Evolutionary conservation across 2,329 filamentous ascomycete species (phyloP), one percentile per base, ranked within the genome.

Genomic region (Trichophyton benhamiae): DNA sequence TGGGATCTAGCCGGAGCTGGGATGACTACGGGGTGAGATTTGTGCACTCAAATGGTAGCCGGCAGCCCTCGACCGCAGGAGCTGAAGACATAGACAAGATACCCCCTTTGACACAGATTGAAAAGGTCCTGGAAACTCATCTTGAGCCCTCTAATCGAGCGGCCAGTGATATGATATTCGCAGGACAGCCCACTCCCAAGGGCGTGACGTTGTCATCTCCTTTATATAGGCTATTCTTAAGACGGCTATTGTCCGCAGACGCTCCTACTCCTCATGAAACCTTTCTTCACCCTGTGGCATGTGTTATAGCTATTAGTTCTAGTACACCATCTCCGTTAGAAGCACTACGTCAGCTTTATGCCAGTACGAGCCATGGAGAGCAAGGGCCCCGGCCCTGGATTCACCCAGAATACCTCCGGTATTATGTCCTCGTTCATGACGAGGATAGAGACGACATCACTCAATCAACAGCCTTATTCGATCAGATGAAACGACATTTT

Each of bases 401-500:
- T 0, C 87, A 95, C 70, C 87, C 88, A 33, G 91, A 97, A 64
- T 99, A 94, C 72, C 78, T 99, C 65, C 84, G 94, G 65, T 99
- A 99, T 74, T 99, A 99, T 74, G 89, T 99, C 15, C 79, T 99
- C 48, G 87, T 99, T 17, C 94, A 99, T 69, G 94, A 99, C 68
- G 95, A 99, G 75, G 94, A 99, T 71, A 85, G 85, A 64, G 92
- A 96, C 70, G 91, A 99, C 71, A 95, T 97, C 64, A 84, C 84
- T 42, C 88, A 91, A 74, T 95, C 91, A 11, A 92, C 92, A 73
- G 83, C 85, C 17, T 79, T 97, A 30, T 99, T 96, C 73, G 94
- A 99, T 68, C 90, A 96, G 73, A 99, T 99, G 95, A 99, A 97
- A 75, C 85, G 94, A n/a, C 90, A 96, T 75, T 89, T 99, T 65